These are phyloP conservation scores for Malbranchea zuffiana DNA, from an alignment of 2,329 filamentous ascomycete species.

Conservation along the genomic window DNA sequence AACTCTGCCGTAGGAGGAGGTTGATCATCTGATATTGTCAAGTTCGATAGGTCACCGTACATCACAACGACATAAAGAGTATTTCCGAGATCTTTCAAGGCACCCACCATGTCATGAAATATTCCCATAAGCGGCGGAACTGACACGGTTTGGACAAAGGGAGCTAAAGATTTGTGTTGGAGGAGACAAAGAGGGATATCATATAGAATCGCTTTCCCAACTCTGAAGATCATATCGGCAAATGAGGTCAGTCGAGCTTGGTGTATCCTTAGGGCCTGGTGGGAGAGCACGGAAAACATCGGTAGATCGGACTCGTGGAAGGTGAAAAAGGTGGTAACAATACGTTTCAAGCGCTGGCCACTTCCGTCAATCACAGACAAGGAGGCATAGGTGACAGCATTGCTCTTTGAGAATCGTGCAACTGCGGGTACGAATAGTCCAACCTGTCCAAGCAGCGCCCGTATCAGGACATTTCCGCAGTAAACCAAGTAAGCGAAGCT, in stretches of 20 bases:
- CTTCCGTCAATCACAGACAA: slow-evolving; percentile 34
- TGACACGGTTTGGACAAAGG: slow-evolving; percentile 1
- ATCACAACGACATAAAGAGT: slow-evolving; percentile 14
- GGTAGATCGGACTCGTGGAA: slow-evolving; percentile 53
- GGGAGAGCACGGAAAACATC: slow-evolving; percentile 65
- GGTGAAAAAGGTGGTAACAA: slow-evolving; percentile 30
- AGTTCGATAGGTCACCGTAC: slow-evolving; percentile 21
- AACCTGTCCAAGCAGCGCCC: slow-evolving; percentile 26
- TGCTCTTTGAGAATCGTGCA: slow-evolving; percentile 27
- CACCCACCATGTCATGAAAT: neutral
- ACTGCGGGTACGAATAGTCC: slow-evolving; percentile 25
- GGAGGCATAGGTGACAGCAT: slow-evolving; percentile 31
- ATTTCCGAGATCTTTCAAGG: slow-evolving; percentile 16
- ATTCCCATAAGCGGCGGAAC: slow-evolving; percentile 2
- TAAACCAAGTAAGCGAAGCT: slow-evolving; percentile 45
- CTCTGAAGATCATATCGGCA: slow-evolving; percentile 31
- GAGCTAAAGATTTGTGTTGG: neutral
- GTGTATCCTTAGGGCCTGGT: slow-evolving; percentile 54
- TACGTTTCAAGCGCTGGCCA: slow-evolving; percentile 29
- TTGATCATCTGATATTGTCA: slow-evolving; percentile 15
- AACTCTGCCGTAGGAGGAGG: slow-evolving; percentile 38
- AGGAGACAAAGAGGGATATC: slow-evolving; percentile 26
- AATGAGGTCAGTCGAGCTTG: slow-evolving; percentile 42
- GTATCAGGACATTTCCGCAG: slow-evolving; percentile 26
- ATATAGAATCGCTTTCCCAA: slow-evolving; percentile 34